Evolutionary conservation across 2,329 filamentous ascomycete genomes (phyloP).

Genomic region (Hyphodiscus sp.): DNA sequence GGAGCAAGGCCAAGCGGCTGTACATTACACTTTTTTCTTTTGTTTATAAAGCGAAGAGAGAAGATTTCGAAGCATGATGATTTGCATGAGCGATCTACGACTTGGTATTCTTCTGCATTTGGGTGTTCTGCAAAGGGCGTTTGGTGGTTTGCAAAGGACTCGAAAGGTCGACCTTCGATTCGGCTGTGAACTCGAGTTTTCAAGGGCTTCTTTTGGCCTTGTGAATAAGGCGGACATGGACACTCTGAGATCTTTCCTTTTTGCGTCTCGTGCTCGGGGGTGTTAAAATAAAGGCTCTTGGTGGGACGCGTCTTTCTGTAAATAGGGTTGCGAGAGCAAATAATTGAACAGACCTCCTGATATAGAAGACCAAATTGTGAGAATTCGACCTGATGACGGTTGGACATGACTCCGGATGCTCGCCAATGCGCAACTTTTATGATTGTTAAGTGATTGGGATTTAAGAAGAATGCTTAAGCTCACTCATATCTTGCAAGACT

Average conservation of each 20-base stretch:
- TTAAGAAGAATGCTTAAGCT: too few relatives aligned
- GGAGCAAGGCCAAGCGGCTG: constrained; percentile 14
- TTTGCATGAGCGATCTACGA: constrained; percentile 46
- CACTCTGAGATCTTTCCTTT: constrained; percentile 12
- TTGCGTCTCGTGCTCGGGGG: constrained; percentile 3
- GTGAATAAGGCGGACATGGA: background rate
- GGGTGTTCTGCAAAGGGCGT: constrained; percentile 23
- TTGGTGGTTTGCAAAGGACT: constrained; percentile 19
- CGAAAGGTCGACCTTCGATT: constrained; percentile 3
- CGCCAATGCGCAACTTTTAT: background rate
- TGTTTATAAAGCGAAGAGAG: constrained; percentile 27
- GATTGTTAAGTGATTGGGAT: too few relatives aligned
- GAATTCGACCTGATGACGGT: background rate
- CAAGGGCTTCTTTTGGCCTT: background rate
- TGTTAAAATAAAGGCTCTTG: constrained; percentile 1
- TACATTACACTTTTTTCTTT: constrained; percentile 32
- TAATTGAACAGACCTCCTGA: constrained; percentile 17
- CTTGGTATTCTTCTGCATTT: constrained; percentile 20
- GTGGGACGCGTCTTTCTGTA: constrained; percentile 19
- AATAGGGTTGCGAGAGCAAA: constrained; percentile 15
- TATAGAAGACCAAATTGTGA: background rate
- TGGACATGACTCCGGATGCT: background rate
- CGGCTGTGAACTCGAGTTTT: background rate
- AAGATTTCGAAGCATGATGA: constrained; percentile 36
- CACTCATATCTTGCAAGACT: too few relatives aligned